Evolutionary conservation across 2,329 filamentous ascomycete species (phyloP), one percentile per base, ranked within the genome.

Genomic region (Claviceps africana): DNA sequence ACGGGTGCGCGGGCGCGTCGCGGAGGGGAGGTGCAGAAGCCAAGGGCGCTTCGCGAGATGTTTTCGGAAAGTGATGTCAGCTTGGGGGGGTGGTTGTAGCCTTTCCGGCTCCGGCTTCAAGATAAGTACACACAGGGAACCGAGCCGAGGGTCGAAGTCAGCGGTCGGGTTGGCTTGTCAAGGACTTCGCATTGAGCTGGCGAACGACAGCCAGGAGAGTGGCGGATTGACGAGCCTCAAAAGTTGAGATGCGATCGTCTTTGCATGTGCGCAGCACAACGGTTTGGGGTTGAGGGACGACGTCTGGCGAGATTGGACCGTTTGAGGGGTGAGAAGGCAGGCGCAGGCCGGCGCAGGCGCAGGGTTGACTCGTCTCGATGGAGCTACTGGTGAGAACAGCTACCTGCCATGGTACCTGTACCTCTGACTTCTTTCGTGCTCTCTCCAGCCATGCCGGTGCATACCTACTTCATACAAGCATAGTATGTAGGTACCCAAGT

Each of bases 1-100:
- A 13, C 8, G 17, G 46, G 25, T n/a, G 31, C 47, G 51, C 31
- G 42, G 37, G 6, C 35, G 48, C 39, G 44, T 53, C 52, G 48
- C 48, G 40, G 22, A 13, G 21, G 25, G 15, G 35, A 22, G 31
- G 33, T 17, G 19, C 9, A 17, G 35, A 50, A 51, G 49, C 30
- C 15, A 31, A 13, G 17, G 48, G 30, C 43, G 48, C 19, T 25
- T 9, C 22, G 35, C 28, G n/a, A 28, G 42, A 40, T 19, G 30
- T 53, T 37, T 17, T 37, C 28, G 44, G n/a, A 43, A n/a, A 25
- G 45, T 40, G 52, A 54, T 54, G 46, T 49, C 49, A 48, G 47
- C 30, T 25, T n/a, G n/a, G n/a, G 30, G 43, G 43, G 15, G 35
- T 19, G 31, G 39, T 5, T 19, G 35, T 22, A 25, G 31, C 48